A percentile compares a stretch with the other conserved stretches of the same genome.
phyloP scores from a whole-genome alignment of 768 basidiomycete genomes.

The Lactifluus pinguis region DNA sequence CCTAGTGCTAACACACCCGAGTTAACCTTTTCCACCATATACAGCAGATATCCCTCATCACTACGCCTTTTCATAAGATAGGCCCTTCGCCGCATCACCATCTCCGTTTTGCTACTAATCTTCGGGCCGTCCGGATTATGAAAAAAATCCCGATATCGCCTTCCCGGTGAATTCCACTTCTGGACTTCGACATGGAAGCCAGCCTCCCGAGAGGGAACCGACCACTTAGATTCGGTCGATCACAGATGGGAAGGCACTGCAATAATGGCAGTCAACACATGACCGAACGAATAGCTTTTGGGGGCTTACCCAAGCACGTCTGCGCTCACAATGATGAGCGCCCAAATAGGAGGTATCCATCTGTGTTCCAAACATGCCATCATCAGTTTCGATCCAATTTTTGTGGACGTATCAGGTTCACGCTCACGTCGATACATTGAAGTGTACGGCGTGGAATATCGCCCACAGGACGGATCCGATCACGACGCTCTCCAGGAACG shows the following conservation, averaged over 20 bases:
- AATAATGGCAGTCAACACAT: not conserved
- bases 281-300: not conserved
- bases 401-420: not conserved
- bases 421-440: conserved; percentile 19
- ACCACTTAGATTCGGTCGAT: conserved; percentile 17
- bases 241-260: conserved; percentile 16
- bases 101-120: not conserved
- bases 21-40: no score
- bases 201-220: not conserved
- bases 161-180: not conserved
- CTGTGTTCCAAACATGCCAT: not conserved
- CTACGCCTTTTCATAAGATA: not conserved
- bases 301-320: conserved; percentile 13
- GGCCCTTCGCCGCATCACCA: no score
- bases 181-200: not conserved
- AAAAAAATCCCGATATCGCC: not conserved
- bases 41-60: conserved; percentile 4
- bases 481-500: conserved; percentile 15
- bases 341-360: conserved; percentile 19
- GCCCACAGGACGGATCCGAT: conserved; percentile 19
- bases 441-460: conserved; percentile 7
- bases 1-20: not conserved
- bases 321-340: conserved; percentile 15
- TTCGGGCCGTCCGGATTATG: not conserved
- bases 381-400: not conserved